Evolutionary conservation across 2,329 filamentous ascomycete genomes (phyloP), one percentile per base, ranked within the genome.

Genomic region (Neonectria neomacrospora): DNA sequence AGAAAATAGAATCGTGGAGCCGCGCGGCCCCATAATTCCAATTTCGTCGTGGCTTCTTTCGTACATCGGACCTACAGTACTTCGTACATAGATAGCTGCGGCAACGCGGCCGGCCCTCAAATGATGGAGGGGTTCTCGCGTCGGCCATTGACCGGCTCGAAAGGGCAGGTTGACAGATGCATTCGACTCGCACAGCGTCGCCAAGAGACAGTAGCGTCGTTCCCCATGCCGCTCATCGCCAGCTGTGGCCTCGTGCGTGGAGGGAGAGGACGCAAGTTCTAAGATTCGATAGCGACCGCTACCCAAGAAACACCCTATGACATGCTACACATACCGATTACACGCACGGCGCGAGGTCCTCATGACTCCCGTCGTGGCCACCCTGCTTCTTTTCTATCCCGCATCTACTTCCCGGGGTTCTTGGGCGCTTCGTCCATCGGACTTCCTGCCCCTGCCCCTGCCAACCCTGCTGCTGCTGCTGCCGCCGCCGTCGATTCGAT

Each of bases 401-500:
- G 44, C 45, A 28, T 64, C 61, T 72, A 71, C 57, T 73, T 72
- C 39, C 70, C 69, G 42, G 66, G 58, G 16, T 73, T 66, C 61
- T 72, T 71, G 52, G 70, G 70, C 58, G 67, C 70, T 39, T 71
- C 70, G 30, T 72, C 70, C 67, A 72, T 65, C 53, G 70, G 70
- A 61, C 70, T 72, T 55, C 70, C 70, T 30, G 50, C 60, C 20
- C 60, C 70, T 30, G 50, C 60, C 20, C 60, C 60, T 23, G 47
- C 54, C 18, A 58, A 37, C 3, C 34, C 54, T 48, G 54, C 81
- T 45, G 77, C 83, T 61, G 79, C 82, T 32, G 79, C 83, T 8
- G 76, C 80, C 11, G 78, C 79, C 2, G 79, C 79, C 30, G 79
- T 76, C 61, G 85, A 82, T 51, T 86, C 84, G 55, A 90, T 78